Conservation (phyloP, 768 basidiomycete genomes). For the Psilocybe sp. region DNA sequence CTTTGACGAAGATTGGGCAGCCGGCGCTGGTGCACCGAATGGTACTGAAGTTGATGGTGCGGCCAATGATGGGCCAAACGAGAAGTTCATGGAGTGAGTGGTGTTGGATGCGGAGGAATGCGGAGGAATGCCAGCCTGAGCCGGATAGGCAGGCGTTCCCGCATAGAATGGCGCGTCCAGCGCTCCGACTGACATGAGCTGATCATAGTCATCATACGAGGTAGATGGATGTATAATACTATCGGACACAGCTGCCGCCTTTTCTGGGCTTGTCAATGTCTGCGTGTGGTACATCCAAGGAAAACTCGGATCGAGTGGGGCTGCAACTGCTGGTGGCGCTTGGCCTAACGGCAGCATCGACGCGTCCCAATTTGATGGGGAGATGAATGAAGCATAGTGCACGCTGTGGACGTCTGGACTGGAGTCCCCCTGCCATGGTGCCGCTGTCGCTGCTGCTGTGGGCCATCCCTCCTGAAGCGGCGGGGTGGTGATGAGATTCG, state of each 20-base stretch:
- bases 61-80: neutral
- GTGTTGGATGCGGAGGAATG: neutral
- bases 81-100: neutral
- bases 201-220: conserved; percentile 2
- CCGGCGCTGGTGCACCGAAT: conserved; percentile 1
- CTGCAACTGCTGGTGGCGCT: conserved; percentile 10
- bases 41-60: neutral
- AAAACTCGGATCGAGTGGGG: conserved; percentile 16
- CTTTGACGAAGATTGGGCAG: conserved; percentile 12
- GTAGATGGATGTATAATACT: no score
- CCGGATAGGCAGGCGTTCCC: no score
- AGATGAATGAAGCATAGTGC: neutral
- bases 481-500: conserved; percentile 26
- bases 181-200: no score
- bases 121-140: neutral
- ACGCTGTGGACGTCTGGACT: neutral
- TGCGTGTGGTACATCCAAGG: no score
- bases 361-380: no score
- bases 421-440: no score
- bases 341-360: neutral
- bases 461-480: conserved; percentile 15
- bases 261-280: no score
- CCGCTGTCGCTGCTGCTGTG: no score
- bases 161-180: no score
- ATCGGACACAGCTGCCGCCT: no score